Conservation (phyloP, 306 rosid species). For the Malus domestica region ASM211411v1 NC_041795.1:24312001-24312500, state of each 20-base stretch:
- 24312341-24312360: neutral
- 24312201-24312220: constrained; percentile 17
- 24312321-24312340: neutral
- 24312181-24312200: constrained; percentile 15
- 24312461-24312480: neutral
- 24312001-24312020: neutral
- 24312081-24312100: neutral
- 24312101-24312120: neutral
- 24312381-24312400: neutral
- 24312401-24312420: neutral
- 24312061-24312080: neutral
- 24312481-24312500: neutral
- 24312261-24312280: constrained; percentile 9
- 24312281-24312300: constrained; percentile 10
- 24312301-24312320: constrained; percentile 16
- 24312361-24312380: neutral
- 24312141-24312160: constrained; percentile 11
- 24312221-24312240: constrained; percentile 15
- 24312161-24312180: constrained; percentile 12
- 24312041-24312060: neutral
- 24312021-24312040: neutral
- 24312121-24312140: neutral
- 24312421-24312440: neutral
- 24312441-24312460: neutral
- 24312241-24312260: constrained; percentile 13